Evolutionary conservation across 345 rosid genomes (phyloP).

Genomic region (Hypericum perforatum): DNA sequence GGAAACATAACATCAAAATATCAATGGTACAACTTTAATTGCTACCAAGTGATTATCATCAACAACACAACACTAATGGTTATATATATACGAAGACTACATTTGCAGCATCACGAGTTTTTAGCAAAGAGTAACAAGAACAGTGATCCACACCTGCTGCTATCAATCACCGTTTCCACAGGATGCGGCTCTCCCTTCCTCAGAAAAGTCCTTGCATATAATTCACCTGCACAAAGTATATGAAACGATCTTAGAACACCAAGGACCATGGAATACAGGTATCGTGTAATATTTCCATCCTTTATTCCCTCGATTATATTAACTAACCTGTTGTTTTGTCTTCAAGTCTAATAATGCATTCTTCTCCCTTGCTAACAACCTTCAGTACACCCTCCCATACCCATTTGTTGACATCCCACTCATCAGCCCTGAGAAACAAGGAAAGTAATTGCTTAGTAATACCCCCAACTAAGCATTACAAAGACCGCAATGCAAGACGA

Average conservation of each 20-base stretch:
- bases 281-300: constrained; percentile 5
- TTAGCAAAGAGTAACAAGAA: background rate
- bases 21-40: no score
- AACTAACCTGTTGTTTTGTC: constrained; percentile 63
- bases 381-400: constrained; percentile 89
- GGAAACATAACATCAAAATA: no score
- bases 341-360: constrained; percentile 90
- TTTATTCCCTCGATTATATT: constrained; percentile 12
- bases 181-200: constrained; percentile 92
- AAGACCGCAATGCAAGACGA: background rate
- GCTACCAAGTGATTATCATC: no score
- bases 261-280: background rate
- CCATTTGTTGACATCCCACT: constrained; percentile 99
- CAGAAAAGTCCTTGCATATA: constrained; percentile 90
- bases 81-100: no score
- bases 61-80: no score
- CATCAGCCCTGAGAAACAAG: constrained; percentile 74
- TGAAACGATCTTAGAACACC: constrained; percentile 2
- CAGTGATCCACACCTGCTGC: constrained; percentile 65
- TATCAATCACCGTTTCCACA: constrained; percentile 92
- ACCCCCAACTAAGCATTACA: constrained; percentile 2
- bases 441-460: constrained; percentile 8
- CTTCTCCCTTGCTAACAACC: constrained; percentile 92
- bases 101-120: no score
- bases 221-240: constrained; percentile 41